Base-by-base conservation (phyloP, 2,329 filamentous ascomycete genomes). In the Sarocladium kiliense region DNA sequence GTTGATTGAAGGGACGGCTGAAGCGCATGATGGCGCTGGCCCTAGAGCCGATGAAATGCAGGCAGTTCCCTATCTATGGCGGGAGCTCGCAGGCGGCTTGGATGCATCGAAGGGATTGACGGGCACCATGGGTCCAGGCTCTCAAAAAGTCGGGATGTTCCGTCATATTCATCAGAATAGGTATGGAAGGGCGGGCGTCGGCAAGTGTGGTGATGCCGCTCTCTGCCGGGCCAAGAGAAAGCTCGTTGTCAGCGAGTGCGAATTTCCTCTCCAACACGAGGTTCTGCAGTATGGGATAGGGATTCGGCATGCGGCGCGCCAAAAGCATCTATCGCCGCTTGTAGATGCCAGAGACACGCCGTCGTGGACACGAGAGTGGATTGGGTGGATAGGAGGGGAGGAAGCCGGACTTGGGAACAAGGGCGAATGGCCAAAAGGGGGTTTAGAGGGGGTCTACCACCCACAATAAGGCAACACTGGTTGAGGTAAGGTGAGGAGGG, bases 391-490 rank as follows among this genome's bases (percentile, higher is more conserved):
- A 23, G 18, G 41, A 45, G 41, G 21, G 18, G 41, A 25, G 23
- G n/a, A 26, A 32, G 11, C 23, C 9, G 32, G 34, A 5, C 16
- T 9, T n/a, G 21, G 30, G 11, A 16, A 6, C 21, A 23, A 34
- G 50, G n/a, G 18, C n/a, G 23, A 21, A 37, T 30, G 14, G 27
- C 26, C 39, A 39, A 47, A 54, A 50, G 56, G 53, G 55, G 56
- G 4, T 23, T 30, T 51, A 9, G 47, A 32, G 47, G n/a, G 49
- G 27, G 21, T 53, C 10, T 39, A 16, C 18, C 9, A n/a, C 16
- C 18, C 7, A 12, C 12, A 12, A 32, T 32, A 6, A 32, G 30
- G 7, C 12, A 32, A 12, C 30, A 6, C n/a, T n/a, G n/a, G n/a
- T n/a, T n/a, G n/a, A n/a, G n/a, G n/a, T n/a, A n/a, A n/a, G n/a